These are phyloP conservation scores for Mycena sanguinolenta DNA, from an alignment of 768 basidiomycete species.

Conservation along the genomic window DNA sequence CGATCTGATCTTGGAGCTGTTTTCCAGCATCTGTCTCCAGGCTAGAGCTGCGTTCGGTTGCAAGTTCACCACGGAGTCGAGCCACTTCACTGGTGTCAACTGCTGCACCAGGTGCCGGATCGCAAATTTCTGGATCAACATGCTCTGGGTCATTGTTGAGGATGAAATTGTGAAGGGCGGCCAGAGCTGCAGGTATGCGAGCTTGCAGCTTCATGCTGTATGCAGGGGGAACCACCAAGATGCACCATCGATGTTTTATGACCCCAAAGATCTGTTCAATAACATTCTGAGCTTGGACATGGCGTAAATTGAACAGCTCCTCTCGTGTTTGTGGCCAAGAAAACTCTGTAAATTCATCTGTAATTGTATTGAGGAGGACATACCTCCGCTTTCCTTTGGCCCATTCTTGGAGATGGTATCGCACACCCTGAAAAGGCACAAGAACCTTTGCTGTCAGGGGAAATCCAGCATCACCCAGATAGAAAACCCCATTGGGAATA, in stretches of 20 bases:
- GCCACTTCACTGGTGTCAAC: constrained; percentile 1
- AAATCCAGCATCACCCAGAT: constrained; percentile 51
- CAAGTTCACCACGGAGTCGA: constrained; percentile 18
- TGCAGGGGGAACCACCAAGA: constrained; percentile 29
- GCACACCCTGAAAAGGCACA: constrained; percentile 44
- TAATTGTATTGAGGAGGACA: no score
- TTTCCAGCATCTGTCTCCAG: constrained; percentile 15
- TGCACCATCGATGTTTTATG: constrained; percentile 38
- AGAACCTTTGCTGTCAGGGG: constrained; percentile 40
- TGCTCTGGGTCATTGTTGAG: constrained; percentile 32
- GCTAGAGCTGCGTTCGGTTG: neutral
- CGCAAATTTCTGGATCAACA: constrained; percentile 8
- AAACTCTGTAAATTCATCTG: neutral
- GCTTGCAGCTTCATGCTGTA: constrained; percentile 40
- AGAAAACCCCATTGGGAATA: constrained; percentile 43
- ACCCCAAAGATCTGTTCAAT: constrained; percentile 35
- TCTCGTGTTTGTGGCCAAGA: constrained; percentile 2
- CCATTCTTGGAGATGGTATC: constrained; percentile 52
- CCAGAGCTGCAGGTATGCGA: constrained; percentile 37
- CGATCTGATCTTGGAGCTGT: constrained; percentile 14
- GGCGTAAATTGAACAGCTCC: constrained; percentile 36
- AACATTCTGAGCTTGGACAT: constrained; percentile 35
- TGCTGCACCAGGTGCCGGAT: constrained; percentile 14
- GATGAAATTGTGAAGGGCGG: constrained; percentile 45
- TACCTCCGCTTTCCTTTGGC: constrained; percentile 14